Base-by-base conservation (phyloP, 2,329 filamentous ascomycete species). In the Pleurostoma richardsiae region DNA sequence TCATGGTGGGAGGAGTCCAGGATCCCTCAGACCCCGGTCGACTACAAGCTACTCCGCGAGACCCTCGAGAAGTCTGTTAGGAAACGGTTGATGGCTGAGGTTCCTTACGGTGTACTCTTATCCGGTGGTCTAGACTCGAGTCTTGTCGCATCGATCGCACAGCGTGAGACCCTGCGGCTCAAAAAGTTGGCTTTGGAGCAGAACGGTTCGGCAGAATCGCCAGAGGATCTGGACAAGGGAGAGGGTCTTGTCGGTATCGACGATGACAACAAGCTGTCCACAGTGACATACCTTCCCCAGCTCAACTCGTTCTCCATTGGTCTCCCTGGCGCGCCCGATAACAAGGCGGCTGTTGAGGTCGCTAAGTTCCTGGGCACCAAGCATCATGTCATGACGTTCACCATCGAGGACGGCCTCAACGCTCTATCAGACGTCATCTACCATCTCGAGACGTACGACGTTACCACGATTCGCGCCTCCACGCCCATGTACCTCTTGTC, bases 241-340 rank as follows among this genome's bases (percentile, higher is more conserved):
- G 83, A 86, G 60, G 82, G 88, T 42, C 79, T 97, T 41, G 92
- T 96, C 49, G 94, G 94, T 60, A 95, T 99, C 58, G 94, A 97
- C 60, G 91, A 95, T 63, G 82, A 92, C 49, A 86, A 96, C 75
- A 82, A 92, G 62, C 74, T 97, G 51, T 90, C 86, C 42, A 96
- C 91, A 10, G 82, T 96, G 52, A 94, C 91, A 46, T 89, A 94
- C 61, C 83, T 97, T 46, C 90, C 92, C 33, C 88, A 97, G 69
- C 83, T 99, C 68, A 95, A 97, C 82, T 96, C 91, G 11, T 99
- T 99, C 79, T 99, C 94, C 11, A 99, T 99, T 56, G 94, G 94
- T 63, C 83, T 99, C 33, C 91, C 92, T 6, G 88, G 85, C 56
- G 89, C 94, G 31, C 94, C 94, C 43, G 94, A 99, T 68, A 94